Evolutionary conservation across 805 yeast genomes (phyloP), one percentile per base, ranked within the genome.

Genomic region (Suhomyces faveliae): DNA sequence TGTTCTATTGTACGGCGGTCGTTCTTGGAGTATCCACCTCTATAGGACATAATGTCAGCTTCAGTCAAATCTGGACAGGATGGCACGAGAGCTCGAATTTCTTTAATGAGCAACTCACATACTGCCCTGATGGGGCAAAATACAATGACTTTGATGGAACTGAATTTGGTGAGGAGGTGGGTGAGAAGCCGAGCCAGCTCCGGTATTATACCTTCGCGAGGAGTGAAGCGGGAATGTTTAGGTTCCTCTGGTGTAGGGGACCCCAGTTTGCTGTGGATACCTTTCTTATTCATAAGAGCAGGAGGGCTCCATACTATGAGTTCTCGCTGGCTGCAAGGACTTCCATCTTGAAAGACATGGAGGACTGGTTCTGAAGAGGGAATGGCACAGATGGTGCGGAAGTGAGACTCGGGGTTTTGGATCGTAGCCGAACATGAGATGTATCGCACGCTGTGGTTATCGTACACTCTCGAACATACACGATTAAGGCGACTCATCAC

Each of bases 341-440:
- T 87, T 0, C 99, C 99, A 69, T 94, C 98, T 45, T 85, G 72
- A 40, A 71, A 68, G 10, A 90, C 74, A 56, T 87, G 84, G 12
- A 71, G 68, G 1, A 86, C 76, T 1, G 73, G 61, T 1, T 78
- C 77, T 6, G 46, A 24, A 2, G 20, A 41, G 0, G 75, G 69
- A 3, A 89, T 68, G 0, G 96, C 95, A 57, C 92, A 89, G 21
- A 94, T 75, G 3, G 79, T 70, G 30, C 79, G 65, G 83, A 92
- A 87, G 59, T 90, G 95, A 8, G 74, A 58, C 0, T 71, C 68
- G 0, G 99, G 98, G 40, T 82, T 77, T 50, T 79, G 78, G 47
- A 94, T 78, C 0, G 99, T 94, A 0, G 99, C 99, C 0, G 98
- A 91, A 67, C 99, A 92, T 1, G 96, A 87, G 4, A 94, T 81